These are phyloP conservation scores for Nicotiana tabacum DNA, from an alignment of 257 asterid genomes.

Conservation along the genomic window DNA sequence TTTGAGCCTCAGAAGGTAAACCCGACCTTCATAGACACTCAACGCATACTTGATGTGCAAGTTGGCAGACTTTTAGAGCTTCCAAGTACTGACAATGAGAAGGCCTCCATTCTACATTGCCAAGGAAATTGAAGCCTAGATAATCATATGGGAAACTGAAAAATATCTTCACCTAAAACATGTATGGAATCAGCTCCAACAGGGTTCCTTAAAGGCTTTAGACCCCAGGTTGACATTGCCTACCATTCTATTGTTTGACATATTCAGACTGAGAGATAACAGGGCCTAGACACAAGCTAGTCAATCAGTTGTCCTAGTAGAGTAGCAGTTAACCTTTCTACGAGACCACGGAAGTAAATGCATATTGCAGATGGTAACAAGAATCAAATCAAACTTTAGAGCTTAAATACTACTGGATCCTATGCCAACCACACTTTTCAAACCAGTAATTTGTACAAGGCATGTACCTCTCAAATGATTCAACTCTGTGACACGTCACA, in stretches of 20 bases:
- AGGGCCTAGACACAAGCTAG: not conserved
- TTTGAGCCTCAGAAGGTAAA: not conserved
- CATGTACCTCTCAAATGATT: not conserved
- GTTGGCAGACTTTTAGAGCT: not conserved
- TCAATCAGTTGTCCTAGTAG: not conserved
- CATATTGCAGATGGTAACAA: not conserved
- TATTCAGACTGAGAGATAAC: not conserved
- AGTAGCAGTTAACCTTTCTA: not conserved
- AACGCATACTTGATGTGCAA: not conserved
- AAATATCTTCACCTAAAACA: not conserved
- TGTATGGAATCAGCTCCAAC: not conserved
- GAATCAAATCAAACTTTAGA: not conserved
- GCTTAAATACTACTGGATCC: not conserved
- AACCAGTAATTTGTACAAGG: not conserved
- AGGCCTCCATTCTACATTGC: not conserved
- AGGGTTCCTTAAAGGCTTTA: not conserved
- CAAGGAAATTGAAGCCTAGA: not conserved
- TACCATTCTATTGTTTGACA: not conserved
- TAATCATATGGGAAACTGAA: not conserved
- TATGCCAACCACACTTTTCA: not conserved
- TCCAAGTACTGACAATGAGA: not conserved
- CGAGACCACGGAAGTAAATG: not conserved
- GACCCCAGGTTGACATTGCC: not conserved
- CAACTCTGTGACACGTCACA: not conserved
- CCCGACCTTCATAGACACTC: not conserved